Conservation (phyloP, 345 rosid genomes). For the Citrus trifoliata region DNA sequence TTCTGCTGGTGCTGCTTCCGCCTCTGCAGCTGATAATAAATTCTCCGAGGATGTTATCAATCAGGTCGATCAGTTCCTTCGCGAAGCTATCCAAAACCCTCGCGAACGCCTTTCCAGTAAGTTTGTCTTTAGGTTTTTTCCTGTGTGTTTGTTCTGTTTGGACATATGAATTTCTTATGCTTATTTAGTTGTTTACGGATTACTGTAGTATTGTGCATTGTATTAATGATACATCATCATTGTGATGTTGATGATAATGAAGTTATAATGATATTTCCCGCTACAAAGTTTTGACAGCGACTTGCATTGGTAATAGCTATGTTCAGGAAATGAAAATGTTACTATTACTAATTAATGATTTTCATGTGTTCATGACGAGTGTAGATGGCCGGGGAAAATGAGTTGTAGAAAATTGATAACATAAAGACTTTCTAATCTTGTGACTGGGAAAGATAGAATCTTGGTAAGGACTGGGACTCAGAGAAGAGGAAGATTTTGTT, state of each 20-base stretch:
- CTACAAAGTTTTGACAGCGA: neutral
- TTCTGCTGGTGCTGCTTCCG: constrained; percentile 16
- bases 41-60: constrained; percentile 34
- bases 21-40: constrained; percentile 19
- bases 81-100: constrained; percentile 73
- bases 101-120: constrained; percentile 77
- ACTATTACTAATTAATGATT: neutral
- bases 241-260: neutral
- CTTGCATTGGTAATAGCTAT: neutral
- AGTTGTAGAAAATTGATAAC: neutral
- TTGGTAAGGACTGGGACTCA: neutral
- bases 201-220: neutral
- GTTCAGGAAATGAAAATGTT: neutral
- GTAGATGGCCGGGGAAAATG: neutral
- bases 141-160: neutral
- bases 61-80: constrained; percentile 78
- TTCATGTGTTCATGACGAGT: neutral
- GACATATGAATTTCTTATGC: neutral
- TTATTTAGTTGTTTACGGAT: neutral
- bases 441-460: neutral
- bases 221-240: neutral
- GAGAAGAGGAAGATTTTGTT: neutral
- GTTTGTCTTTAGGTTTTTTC: neutral
- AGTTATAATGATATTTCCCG: neutral
- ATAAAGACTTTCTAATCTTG: neutral